A percentile compares a stretch with the other conserved stretches of the same genome.
Conservation (phyloP, 23 red algal genomes). For the Porphyridium purpureum region DNA sequence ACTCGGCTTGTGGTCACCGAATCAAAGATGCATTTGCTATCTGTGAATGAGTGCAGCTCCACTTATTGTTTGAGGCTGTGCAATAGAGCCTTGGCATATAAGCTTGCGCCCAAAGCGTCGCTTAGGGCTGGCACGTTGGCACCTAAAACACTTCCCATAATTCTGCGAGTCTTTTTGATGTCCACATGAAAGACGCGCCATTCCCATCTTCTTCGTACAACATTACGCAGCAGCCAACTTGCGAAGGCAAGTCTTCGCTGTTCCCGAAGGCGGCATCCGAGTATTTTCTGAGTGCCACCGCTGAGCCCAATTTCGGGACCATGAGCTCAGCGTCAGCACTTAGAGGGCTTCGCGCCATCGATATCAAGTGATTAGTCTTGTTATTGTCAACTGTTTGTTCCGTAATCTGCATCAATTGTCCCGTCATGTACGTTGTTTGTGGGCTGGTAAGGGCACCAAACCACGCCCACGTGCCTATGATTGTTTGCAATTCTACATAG, state of each 20-base stretch:
- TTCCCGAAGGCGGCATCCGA: background rate
- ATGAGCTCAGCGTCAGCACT: background rate
- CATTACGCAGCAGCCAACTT: constrained; percentile 1
- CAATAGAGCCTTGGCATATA: background rate
- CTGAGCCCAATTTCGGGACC: background rate
- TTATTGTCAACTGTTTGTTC: background rate
- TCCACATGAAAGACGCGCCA: background rate
- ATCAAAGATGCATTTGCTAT: too few species aligned
- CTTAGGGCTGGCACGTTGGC: background rate
- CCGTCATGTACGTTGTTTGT: background rate
- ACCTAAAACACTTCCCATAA: background rate
- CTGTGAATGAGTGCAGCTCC: background rate
- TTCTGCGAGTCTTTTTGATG: constrained; percentile 2
- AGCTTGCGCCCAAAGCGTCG: background rate
- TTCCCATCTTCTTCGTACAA: background rate
- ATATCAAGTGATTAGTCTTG: background rate
- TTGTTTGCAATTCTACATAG: too few species aligned
- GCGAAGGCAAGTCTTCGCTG: background rate
- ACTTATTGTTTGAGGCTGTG: background rate
- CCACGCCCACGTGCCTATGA: too few species aligned
- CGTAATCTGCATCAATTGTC: background rate
- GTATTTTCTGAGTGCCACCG: background rate
- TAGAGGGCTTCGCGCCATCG: background rate
- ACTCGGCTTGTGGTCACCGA: background rate
- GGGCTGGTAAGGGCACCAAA: too few species aligned